phyloP scores from a whole-genome alignment of 192 early-diverging fungal genomes.

The Backusella circina region DNA sequence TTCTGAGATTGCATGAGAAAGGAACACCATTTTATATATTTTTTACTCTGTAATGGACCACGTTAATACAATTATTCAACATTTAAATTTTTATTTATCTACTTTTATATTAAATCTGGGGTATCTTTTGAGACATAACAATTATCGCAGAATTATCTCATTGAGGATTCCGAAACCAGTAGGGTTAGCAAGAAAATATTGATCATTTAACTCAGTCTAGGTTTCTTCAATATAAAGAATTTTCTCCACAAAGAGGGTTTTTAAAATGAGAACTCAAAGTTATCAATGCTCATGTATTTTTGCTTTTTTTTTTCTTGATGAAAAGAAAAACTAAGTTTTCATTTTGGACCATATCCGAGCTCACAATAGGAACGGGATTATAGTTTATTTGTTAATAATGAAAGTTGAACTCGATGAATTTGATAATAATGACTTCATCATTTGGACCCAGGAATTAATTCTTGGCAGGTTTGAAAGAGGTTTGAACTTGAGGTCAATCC shows the following conservation, averaged over 20 bases:
- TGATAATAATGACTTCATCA: not conserved
- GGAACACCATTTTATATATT: slow-evolving; percentile 20
- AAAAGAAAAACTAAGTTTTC: not conserved
- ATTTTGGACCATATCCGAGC: not conserved
- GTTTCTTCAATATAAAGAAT: not conserved
- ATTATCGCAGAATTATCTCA: not conserved
- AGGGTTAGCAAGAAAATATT: not conserved
- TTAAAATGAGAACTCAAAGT: not conserved
- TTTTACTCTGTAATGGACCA: not conserved
- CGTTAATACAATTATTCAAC: not conserved
- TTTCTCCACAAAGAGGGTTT: not conserved
- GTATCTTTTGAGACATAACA: not conserved
- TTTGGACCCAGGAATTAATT: not conserved
- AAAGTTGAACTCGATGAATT: not conserved
- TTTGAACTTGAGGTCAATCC: not conserved
- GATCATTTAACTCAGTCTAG: not conserved
- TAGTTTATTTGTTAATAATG: not conserved
- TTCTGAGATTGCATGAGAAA: slow-evolving; percentile 23
- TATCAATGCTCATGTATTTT: not conserved
- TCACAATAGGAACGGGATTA: not conserved
- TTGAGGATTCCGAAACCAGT: not conserved
- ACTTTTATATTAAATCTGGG: not conserved
- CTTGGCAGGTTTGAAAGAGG: not conserved
- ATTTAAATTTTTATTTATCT: not conserved
- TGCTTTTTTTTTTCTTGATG: not conserved